Conservation (phyloP, 805 yeast genomes). For the Pichia eremophila region DNA sequence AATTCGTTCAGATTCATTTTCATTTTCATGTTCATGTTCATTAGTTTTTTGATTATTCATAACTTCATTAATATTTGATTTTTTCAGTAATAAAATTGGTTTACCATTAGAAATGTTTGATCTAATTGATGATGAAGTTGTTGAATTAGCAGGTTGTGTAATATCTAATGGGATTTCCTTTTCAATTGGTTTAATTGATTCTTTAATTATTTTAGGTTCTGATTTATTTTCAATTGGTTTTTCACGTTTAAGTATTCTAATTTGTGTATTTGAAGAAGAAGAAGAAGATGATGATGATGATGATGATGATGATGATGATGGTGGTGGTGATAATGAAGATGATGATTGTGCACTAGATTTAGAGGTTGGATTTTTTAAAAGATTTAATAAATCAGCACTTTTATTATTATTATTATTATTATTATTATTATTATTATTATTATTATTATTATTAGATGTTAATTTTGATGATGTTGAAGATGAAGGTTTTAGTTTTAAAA, state of each 20-base stretch:
- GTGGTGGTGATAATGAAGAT: no score
- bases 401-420: no score
- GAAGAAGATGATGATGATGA: no score
- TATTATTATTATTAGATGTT: not conserved
- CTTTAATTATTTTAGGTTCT: not conserved
- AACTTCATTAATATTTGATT: not conserved
- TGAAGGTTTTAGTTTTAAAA: slow-evolving; percentile 16
- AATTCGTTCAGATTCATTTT: no score
- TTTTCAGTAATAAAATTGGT: slow-evolving; percentile 8
- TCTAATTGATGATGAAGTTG: slow-evolving; percentile 5
- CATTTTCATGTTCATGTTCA: no score
- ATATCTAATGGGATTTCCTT: slow-evolving; percentile 4
- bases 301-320: no score
- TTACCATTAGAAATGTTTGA: slow-evolving; percentile 1
- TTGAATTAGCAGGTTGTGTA: slow-evolving; percentile 11
- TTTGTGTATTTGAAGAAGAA: not conserved
- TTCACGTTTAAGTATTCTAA: slow-evolving; percentile 13
- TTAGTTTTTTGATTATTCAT: not conserved
- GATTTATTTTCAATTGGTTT: not conserved
- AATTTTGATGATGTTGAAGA: not conserved
- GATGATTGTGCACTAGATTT: no score
- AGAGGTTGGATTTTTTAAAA: slow-evolving; percentile 4
- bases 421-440: no score
- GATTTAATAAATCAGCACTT: slow-evolving; percentile 5
- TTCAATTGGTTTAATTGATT: not conserved